These are phyloP conservation scores for Actinidia chinensis DNA, from an alignment of 179 eudicot species.

Conservation along the genomic window DNA sequence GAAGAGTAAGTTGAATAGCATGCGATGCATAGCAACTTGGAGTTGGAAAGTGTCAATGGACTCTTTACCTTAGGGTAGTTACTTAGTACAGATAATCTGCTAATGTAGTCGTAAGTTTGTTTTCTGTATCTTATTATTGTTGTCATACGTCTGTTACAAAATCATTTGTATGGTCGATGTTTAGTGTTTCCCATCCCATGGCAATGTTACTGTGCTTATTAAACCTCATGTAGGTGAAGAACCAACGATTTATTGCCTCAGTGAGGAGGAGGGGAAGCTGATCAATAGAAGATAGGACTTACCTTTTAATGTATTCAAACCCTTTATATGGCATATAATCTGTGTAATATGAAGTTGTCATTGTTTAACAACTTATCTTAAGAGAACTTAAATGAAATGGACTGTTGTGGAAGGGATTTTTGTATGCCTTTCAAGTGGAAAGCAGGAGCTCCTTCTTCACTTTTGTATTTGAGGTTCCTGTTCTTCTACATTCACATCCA, in stretches of 20 bases:
- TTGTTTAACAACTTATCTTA: neutral
- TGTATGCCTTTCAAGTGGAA: neutral
- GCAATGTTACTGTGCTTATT: neutral
- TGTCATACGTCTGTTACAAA: neutral
- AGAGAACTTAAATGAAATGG: neutral
- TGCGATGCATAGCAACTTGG: neutral
- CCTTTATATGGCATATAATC: no score
- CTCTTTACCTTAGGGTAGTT: neutral
- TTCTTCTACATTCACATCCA: neutral
- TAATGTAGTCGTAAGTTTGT: neutral
- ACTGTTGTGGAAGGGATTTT: neutral
- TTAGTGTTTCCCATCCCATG: constrained; percentile 13
- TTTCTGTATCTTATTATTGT: neutral
- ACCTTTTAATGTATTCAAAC: neutral
- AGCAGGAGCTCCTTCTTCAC: neutral
- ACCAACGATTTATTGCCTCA: neutral
- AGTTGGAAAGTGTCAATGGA: constrained; percentile 8
- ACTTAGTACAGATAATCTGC: neutral
- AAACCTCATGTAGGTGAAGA: neutral
- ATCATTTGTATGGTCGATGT: neutral
- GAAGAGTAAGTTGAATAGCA: neutral
- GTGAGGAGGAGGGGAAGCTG: neutral
- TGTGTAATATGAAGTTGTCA: neutral
- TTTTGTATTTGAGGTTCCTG: neutral
- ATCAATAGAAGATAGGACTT: neutral